Base-by-base conservation (phyloP, 805 yeast species). In the Candida succiphila region DNA sequence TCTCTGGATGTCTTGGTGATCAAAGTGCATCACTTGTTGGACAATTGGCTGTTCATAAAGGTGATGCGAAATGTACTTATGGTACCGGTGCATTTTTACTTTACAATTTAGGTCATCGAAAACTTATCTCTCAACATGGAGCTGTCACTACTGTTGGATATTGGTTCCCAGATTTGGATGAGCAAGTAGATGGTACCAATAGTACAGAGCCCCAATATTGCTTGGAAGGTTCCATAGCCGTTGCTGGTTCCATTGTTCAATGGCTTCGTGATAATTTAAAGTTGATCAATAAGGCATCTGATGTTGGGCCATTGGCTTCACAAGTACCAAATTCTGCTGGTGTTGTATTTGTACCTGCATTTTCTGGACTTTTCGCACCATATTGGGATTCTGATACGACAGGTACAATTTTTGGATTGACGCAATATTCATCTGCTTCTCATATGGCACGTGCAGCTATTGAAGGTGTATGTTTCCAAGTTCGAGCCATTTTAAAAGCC, bases 11-110 rank as follows among this genome's bases (percentile, higher is more conserved):
- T 59, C 65, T 88, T 21, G 96, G 96, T 38, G 97, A 88, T 61
- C 97, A 88, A 63, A 75, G 88, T 36, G 86, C 96, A 2, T 92
- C 96, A 2, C 59, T 89, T 39, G 95, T 87, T 32, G 97, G 96
- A 25, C 96, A 88, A 58, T 59, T 84, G 57, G 95, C 95, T 2
- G 74, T 86, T 48, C 67, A 72, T 42, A 69, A 74, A 29, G 96
- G 96, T 36, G 75, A 80, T 29, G 95, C 95, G 29, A 88, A 88
- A 59, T 86, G 95, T 67, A 88, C 97, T 9, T 88, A 87, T 51
- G 97, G 97, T 41, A 88, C 97, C 2, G 97, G 97, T 40, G 84
- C 95, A 55, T 88, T 88, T 66, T 59, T 88, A 40, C 65, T 89
- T 41, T 85, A 81, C 67, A 88, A 88, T 59, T 83, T 95, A 2